Evolutionary conservation across 257 asterid species (phyloP), one percentile per base, ranked within the genome.

Genomic region (Marsdenia floribunda): DNA sequence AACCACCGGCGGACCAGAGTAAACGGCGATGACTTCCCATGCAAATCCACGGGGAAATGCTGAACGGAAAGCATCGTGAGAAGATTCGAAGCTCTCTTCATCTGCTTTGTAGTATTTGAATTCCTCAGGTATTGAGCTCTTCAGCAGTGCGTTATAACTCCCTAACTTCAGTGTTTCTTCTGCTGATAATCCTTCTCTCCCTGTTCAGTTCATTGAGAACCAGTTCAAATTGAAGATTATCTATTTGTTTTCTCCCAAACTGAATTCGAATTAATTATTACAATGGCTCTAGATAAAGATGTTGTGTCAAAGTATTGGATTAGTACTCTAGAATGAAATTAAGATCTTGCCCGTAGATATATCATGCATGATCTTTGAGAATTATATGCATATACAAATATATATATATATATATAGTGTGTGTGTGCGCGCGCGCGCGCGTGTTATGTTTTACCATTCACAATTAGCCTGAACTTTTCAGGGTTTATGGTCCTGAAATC

Each of bases 11-110:
- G 98, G 98, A 0, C 91, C 93, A 0, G 97, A 85, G 59, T 87
- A 89, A 4, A 93, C 98, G 0, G 82, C 82, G 38, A 87, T 59
- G 57, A 91, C 96, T 78, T 93, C 98, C 96, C 98, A 93, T 0
- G 97, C 93, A 24, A 93, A 93, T 2, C 98, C 98, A 0, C 98
- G 89, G 2, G 98, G 97, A 57, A 93, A 89, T 8, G 97, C 96
- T 0, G 82, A 74, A 10, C 85, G 84, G 64, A 93, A 93, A 12
- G 66, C 80, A 54, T 88, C 92, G 47, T 93, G 98, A 1, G 98
- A 89, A 0, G 97, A 91, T 19, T 93, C 96, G 2, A 91, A 91
- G 78, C 89, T 93, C 82, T 91, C 97, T 82, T 93, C 87, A 0
- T 93, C 96, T 3, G 92, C 90, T 68, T 93, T 91, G 85, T 93